Conservation (phyloP, 108 stramenopile genomes). For the Nitzschia putrida region DNA sequence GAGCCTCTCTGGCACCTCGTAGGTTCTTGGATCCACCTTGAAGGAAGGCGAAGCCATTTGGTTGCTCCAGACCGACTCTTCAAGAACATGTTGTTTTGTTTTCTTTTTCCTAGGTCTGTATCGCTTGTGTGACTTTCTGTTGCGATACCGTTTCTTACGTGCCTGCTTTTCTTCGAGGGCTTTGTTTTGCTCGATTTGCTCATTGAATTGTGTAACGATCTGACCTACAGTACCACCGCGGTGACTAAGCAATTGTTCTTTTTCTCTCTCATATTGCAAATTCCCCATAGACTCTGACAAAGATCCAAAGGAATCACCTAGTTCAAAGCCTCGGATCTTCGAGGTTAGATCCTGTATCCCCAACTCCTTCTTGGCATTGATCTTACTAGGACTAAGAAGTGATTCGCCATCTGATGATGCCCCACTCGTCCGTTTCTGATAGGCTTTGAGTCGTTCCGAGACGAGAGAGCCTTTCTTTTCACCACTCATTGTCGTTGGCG, state of each 20-base stretch:
- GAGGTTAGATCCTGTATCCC: background rate
- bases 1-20: slow-evolving; percentile 13
- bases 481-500: no score
- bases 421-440: no score
- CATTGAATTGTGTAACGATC: slow-evolving; percentile 19
- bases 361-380: background rate
- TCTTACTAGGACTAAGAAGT: no score
- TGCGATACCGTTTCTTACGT: slow-evolving; percentile 16
- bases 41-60: slow-evolving; percentile 19
- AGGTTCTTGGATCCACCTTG: slow-evolving; percentile 27
- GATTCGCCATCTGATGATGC: no score
- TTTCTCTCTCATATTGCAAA: slow-evolving; percentile 2
- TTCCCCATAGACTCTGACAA: slow-evolving; percentile 9
- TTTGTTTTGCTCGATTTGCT: slow-evolving; percentile 20
- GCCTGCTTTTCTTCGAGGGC: slow-evolving; percentile 12
- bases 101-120: slow-evolving; percentile 20
- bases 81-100: slow-evolving; percentile 14
- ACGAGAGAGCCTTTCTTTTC: no score
- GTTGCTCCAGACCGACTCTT: slow-evolving; percentile 10
- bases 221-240: slow-evolving; percentile 15
- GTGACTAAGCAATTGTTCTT: slow-evolving; percentile 4
- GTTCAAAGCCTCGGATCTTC: slow-evolving; percentile 15
- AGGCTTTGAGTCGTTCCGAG: no score
- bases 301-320: slow-evolving; percentile 18
- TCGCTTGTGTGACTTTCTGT: background rate